phyloP scores from a whole-genome alignment of 1,284 basidiomycete genomes.

The Cryptococcus sp. region DNA sequence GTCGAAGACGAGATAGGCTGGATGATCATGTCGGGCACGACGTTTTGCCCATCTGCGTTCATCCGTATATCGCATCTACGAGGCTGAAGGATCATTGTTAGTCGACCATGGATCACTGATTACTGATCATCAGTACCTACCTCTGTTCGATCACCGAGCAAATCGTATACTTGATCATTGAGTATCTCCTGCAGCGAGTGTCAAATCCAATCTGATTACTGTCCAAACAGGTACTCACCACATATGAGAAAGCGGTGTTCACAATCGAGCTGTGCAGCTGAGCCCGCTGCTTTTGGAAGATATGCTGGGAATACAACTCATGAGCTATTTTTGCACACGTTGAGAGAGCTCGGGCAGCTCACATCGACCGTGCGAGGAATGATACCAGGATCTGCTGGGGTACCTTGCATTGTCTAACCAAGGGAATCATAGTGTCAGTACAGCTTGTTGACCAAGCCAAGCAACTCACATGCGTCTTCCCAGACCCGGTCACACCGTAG shows the following conservation, averaged over 20 bases:
- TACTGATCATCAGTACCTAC: slow-evolving; percentile 53
- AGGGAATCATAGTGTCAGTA: neutral
- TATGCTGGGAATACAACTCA: slow-evolving; percentile 50
- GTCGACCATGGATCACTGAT: neutral
- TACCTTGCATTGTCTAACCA: slow-evolving; percentile 76
- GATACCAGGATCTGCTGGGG: slow-evolving; percentile 66
- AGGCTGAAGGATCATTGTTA: neutral
- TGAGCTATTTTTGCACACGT: neutral
- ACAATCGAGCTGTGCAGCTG: slow-evolving; percentile 50
- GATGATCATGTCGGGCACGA: slow-evolving; percentile 68
- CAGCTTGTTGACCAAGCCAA: no score
- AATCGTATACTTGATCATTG: slow-evolving; percentile 80
- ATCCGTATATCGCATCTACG: neutral
- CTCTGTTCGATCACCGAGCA: slow-evolving; percentile 57
- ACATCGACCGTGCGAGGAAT: slow-evolving; percentile 75
- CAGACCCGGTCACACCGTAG: slow-evolving; percentile 44
- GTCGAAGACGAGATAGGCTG: slow-evolving; percentile 57
- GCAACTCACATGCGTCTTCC: slow-evolving; percentile 42
- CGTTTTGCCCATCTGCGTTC: slow-evolving; percentile 66
- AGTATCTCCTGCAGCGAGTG: slow-evolving; percentile 63
- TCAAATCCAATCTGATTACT: no score
- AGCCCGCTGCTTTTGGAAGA: slow-evolving; percentile 58
- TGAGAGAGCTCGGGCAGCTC: slow-evolving; percentile 32
- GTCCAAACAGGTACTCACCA: slow-evolving; percentile 47
- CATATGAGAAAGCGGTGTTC: slow-evolving; percentile 67